Base-by-base conservation (phyloP, 768 basidiomycete genomes). In the Termitomyces sp. region DNA sequence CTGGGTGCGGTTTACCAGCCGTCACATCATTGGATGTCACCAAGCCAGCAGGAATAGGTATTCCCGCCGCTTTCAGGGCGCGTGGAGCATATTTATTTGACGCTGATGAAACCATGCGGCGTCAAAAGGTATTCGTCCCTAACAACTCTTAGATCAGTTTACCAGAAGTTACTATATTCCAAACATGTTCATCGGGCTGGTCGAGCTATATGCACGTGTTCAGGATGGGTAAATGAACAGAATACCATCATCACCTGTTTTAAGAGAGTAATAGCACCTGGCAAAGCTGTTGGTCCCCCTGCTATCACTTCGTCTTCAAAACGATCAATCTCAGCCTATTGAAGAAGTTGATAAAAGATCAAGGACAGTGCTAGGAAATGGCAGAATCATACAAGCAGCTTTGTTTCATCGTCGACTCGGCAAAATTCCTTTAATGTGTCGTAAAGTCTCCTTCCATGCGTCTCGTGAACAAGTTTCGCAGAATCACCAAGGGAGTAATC, bases 111-210 rank as follows among this genome's bases (percentile, higher is more conserved):
- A 32, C 43, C 34, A 37, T 36, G 54, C 56, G 48, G 48, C 32
- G 33, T 54, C 36, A 60, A 14, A 6, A 32, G 53, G 40, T 52
- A 37, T 52, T 30, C 26, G 37, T 30, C 18, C 37, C 20, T 48
- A 26, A 30, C 8, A 22, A 22, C 46, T n/a, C 37, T 20, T 22
- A 40, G 50, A 37, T 37, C 53, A 33, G 33, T 27, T 32, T 65
- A 87, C 91, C 85, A 44, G 89, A 92, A 6, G 93, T 94, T 34
- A 91, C 89, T 66, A 95, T 91, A 4, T 91, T 91, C 90, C 91
- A 95, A 42, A 79, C 76, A 12, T 62, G 59, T 22, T 65, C 63
- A n/a, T 66, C 64, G 52, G 69, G 57, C 7, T 69, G 68, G 46
- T 64, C 49, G 36, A 78, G 70, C 76, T 78, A 51, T 22, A 43